phyloP scores from a whole-genome alignment of 1,284 basidiomycete species.

The Heterobasidion parviporum region DNA sequence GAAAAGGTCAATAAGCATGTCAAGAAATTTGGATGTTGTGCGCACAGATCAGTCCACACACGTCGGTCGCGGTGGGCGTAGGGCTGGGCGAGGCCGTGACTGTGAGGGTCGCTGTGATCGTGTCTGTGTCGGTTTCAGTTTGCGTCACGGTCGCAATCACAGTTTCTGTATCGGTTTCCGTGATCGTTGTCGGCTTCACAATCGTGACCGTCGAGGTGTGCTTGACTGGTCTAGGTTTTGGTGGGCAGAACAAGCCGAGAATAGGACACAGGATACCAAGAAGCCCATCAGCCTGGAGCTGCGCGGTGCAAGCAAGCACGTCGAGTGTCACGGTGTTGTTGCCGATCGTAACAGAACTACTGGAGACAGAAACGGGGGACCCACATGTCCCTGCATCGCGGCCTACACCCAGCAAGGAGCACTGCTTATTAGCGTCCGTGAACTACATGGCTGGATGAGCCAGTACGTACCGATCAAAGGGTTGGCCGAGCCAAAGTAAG shows the following conservation, averaged over 20 bases:
- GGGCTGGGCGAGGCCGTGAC: neutral
- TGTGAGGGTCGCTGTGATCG: neutral
- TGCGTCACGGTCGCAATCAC: neutral
- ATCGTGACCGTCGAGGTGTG: neutral
- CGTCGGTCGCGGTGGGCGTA: conserved; percentile 8
- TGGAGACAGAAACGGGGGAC: neutral
- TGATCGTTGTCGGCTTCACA: neutral
- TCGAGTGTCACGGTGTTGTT: neutral
- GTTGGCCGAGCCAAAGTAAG: neutral
- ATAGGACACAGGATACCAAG: neutral
- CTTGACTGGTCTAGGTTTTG: neutral
- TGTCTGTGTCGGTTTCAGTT: neutral
- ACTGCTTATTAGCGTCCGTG: neutral
- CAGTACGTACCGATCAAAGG: neutral
- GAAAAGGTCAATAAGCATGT: neutral
- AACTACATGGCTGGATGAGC: too few relatives aligned
- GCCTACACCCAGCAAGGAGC: neutral
- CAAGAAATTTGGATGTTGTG: neutral
- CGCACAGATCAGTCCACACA: conserved; percentile 16
- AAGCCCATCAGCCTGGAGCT: neutral
- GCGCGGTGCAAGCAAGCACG: neutral
- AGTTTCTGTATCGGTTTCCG: neutral
- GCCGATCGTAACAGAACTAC: conserved; percentile 1
- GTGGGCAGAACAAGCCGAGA: conserved; percentile 3
- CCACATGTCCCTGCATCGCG: neutral